A percentile compares a stretch with the other conserved stretches of the same genome.
Conservation (phyloP, 495 filamentous ascomycete genomes). For the Neurospora tetrasperma region DNA sequence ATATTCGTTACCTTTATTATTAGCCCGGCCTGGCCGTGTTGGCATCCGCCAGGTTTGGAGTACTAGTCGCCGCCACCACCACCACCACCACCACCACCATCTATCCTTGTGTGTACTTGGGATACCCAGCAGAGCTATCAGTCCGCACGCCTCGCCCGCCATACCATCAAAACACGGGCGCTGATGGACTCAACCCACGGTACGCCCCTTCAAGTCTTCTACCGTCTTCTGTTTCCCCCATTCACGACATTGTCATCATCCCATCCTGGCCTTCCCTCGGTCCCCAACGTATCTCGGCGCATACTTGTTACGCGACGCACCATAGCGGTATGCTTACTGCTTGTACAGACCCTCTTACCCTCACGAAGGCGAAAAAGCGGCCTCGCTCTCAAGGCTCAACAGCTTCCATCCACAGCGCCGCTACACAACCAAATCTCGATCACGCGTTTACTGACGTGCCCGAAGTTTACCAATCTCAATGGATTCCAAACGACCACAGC, state of each 20-base stretch:
- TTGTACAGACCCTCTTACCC: constrained; percentile 19
- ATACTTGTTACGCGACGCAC: neutral
- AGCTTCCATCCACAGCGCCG: constrained; percentile 63
- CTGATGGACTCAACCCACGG: constrained; percentile 27
- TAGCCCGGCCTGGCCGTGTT: neutral
- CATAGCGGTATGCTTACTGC: constrained; percentile 9
- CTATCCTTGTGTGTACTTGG: neutral
- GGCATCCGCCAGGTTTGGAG: neutral
- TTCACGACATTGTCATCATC: neutral
- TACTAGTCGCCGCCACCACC: neutral
- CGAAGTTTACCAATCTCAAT: constrained; percentile 45
- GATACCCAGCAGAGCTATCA: neutral
- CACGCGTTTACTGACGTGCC: constrained; percentile 42
- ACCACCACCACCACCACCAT: neutral
- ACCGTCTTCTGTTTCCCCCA: neutral
- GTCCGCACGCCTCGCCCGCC: neutral
- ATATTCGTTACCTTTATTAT: neutral
- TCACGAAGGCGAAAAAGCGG: constrained; percentile 45
- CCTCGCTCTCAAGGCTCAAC: constrained; percentile 75
- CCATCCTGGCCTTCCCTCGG: neutral
- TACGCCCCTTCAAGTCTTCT: constrained; percentile 8
- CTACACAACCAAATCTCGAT: constrained; percentile 57
- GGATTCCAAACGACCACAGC: constrained; percentile 37
- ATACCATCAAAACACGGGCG: constrained; percentile 2
- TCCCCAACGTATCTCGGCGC: neutral